Base-by-base conservation (phyloP, 495 filamentous ascomycete genomes). In the Lichenothelia convexa region DNA sequence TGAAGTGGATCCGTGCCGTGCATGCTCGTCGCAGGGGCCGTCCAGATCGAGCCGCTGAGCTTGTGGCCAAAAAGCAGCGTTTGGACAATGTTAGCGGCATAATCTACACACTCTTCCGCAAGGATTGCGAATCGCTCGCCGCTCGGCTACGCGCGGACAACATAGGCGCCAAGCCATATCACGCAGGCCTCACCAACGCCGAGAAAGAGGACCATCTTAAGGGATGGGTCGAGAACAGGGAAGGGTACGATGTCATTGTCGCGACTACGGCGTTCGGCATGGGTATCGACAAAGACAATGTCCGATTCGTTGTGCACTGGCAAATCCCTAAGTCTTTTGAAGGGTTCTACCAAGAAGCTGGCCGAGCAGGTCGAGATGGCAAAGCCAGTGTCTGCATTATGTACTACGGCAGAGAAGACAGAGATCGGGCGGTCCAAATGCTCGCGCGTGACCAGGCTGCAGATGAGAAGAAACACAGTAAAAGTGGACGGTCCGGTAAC, bases 261-360 rank as follows among this genome's bases (percentile, higher is more conserved):
- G 87, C 87, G 4, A 94, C 87, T 0, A 94, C 83, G 2, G 87
- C 87, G 0, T 94, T 94, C 43, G 87, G 87, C 5, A 94, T 97
- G 87, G 87, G 87, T 3, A 94, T 97, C 45, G 85, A 94, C 48
- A 93, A 93, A 55, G 70, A 86, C 20, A 75, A 89, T 45, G 87
- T 95, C 12, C 72, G 86, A 2, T 93, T 93, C 47, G 83, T 95
- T 2, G 70, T 91, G 3, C 87, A 95, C 53, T 94, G 86, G 85
- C 76, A 78, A 36, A 61, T 93, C 12, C 81, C 85, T 8, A 89
- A 87, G 48, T 83, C 75, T 21, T 93, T 94, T 51, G 87, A 94
- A 53, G 84, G 85, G 2, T 93, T 82, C 42, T 93, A 93, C 43
- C 87, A 95, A 57, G 87, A 95, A 65, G 86, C 82, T 5, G 87